Percentiles rank a stretch among this genome's conserved stretches.
Conservation (phyloP, 2,329 filamentous ascomycete species). For the Dothistroma pini region DNA sequence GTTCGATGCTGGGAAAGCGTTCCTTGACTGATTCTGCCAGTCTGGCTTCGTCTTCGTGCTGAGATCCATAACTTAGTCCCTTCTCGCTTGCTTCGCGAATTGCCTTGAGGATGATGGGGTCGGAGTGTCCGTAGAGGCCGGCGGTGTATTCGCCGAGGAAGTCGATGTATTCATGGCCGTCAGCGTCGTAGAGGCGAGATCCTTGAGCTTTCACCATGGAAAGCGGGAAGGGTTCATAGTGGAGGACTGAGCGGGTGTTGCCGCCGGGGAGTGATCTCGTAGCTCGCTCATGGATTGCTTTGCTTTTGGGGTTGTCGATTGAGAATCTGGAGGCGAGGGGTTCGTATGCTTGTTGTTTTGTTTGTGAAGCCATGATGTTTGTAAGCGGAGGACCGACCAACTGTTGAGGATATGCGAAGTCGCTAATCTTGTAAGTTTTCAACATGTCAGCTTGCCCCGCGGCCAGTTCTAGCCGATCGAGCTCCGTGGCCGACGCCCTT, state of each 20-base stretch:
- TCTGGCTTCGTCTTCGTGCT: slow-evolving; percentile 50
- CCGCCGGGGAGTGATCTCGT: slow-evolving; percentile 36
- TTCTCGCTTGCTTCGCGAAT: slow-evolving; percentile 46
- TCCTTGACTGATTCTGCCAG: slow-evolving; percentile 52
- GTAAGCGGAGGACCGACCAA: background rate
- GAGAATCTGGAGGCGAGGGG: slow-evolving; percentile 5
- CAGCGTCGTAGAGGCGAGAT: slow-evolving; percentile 31
- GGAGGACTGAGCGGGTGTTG: slow-evolving; percentile 38
- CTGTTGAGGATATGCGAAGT: background rate
- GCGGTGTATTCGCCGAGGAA: slow-evolving; percentile 62
- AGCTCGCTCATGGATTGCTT: slow-evolving; percentile 31
- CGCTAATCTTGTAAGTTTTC: background rate
- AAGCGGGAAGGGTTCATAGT: slow-evolving; percentile 38
- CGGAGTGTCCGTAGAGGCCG: slow-evolving; percentile 63
- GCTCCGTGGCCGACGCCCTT: background rate
- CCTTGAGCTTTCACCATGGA: slow-evolving; percentile 32
- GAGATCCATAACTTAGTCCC: slow-evolving; percentile 56
- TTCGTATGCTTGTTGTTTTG: slow-evolving; percentile 7
- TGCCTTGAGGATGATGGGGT: slow-evolving; percentile 51
- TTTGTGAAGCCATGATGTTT: background rate
- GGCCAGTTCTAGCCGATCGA: background rate
- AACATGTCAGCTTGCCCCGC: background rate
- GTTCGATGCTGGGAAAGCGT: slow-evolving; percentile 53
- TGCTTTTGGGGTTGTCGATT: slow-evolving; percentile 12
- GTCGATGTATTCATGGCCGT: slow-evolving; percentile 50